Base-by-base conservation (phyloP, 306 rosid genomes). In the Vigna unguiculata region DNA sequence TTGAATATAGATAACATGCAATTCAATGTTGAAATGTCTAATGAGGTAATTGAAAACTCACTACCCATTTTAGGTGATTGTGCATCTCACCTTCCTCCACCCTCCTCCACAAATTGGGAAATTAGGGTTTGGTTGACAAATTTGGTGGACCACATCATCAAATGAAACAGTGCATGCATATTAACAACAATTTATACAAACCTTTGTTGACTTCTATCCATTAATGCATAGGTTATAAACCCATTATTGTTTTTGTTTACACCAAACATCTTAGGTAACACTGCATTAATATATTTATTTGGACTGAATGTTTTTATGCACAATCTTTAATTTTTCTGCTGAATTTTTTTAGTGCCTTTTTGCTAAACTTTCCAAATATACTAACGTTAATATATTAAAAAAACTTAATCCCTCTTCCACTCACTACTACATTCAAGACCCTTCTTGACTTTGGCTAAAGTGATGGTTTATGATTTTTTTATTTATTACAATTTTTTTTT, bases 151-250 rank as follows among this genome's bases (percentile, higher is more conserved):
- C 34, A 41, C 15, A 2, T 45, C 20, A 67, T 52, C 62, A 58
- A 57, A 30, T 47, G 43, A 25, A 2, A 25, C 28, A 4, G 28
- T 25, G 0, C 28, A 1, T 28, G 62, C 60, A 72, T 43, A 6
- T 19, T 63, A 16, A 32, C 64, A 13, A 25, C 60, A 62, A 68
- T 28, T 53, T 34, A 43, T 64, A 68, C 69, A 80, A 34, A 64
- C 40, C 59, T 38, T 54, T 58, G 28, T 64, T 49, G 73, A 64
- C 80, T 49, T 64, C 14, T 63, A 53, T 30, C 13, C 0, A 25
- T 25, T 19, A 24, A 16, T 19, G 57, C 30, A 43, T 24, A 30
- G 46, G n/a, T 59, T 25, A 13, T 60, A 59, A 28, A 32, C 36
- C 36, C 36, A n/a, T n/a, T n/a, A n/a, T n/a, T n/a, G n/a, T n/a